phyloP scores from a whole-genome alignment of 345 rosid genomes.

The Bruguiera gymnorhiza region DNA sequence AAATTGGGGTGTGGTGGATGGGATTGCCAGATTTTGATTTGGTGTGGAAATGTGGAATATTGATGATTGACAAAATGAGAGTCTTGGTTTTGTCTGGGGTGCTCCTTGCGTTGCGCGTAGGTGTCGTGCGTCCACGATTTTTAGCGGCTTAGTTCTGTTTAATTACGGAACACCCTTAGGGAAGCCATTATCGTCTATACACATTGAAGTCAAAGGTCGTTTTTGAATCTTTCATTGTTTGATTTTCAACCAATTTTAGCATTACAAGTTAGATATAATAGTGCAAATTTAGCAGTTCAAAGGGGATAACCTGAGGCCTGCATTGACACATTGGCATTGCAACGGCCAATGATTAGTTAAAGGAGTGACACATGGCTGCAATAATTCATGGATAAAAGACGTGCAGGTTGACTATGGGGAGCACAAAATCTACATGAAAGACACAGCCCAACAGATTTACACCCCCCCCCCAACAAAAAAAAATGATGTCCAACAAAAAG shows the following conservation, averaged over 20 bases:
- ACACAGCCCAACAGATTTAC: too few species aligned
- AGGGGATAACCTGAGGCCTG: too few species aligned
- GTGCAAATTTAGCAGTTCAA: too few species aligned
- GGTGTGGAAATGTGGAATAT: background rate
- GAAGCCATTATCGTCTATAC: background rate
- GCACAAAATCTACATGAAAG: too few species aligned
- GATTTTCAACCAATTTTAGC: background rate
- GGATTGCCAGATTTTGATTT: background rate
- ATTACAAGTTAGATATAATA: background rate
- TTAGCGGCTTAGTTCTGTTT: constrained; percentile 18
- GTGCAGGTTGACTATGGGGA: too few species aligned
- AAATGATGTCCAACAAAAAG: too few species aligned
- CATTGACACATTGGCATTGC: too few species aligned
- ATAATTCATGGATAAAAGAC: too few species aligned
- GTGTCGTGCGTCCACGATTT: constrained; percentile 64
- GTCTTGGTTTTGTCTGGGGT: constrained; percentile 29
- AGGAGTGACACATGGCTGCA: too few species aligned
- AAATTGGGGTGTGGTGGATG: background rate
- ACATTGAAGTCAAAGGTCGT: too few species aligned
- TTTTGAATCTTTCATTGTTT: background rate
- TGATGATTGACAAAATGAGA: background rate
- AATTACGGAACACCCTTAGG: background rate
- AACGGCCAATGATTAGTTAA: too few species aligned
- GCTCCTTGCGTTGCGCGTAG: constrained; percentile 54
- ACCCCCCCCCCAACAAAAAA: too few species aligned